A percentile compares a stretch with the other conserved stretches of the same genome.
Conservation (phyloP, 495 filamentous ascomycete genomes). For the Haplographium delicatum region DNA sequence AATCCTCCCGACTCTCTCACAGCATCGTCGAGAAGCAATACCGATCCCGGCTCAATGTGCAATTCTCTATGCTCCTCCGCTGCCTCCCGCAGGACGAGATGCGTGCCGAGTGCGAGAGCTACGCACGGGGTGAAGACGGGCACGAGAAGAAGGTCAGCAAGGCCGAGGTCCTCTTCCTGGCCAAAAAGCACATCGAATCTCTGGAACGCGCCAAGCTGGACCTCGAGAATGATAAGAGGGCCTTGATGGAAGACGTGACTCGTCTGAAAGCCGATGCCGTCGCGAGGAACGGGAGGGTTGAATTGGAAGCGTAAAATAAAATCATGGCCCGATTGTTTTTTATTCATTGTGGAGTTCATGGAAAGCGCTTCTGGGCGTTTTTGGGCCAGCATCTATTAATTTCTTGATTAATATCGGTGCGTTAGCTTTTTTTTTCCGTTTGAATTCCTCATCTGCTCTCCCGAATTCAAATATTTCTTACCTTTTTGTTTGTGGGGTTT, state of each 20-base stretch:
- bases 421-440: no score
- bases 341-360: no score
- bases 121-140: constrained; percentile 19
- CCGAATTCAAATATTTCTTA: no score
- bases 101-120: constrained; percentile 23
- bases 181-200: constrained; percentile 34
- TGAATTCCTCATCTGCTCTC: no score
- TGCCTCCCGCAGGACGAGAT: constrained; percentile 29
- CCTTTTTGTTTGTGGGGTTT: no score
- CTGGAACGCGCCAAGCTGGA: constrained; percentile 32
- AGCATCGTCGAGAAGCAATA: constrained; percentile 47
- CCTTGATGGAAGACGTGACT: constrained; percentile 28
- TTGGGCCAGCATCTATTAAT: no score
- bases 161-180: constrained; percentile 40
- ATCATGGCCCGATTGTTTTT: no score
- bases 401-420: no score
- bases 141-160: constrained; percentile 38
- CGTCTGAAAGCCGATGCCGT: constrained; percentile 27
- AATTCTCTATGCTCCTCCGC: constrained; percentile 40
- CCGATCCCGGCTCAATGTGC: constrained; percentile 40
- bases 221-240: constrained; percentile 33
- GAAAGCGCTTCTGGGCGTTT: no score
- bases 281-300: constrained; percentile 4
- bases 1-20: constrained; percentile 19
- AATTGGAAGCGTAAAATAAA: no score